Percentiles rank a stretch among this genome's conserved stretches.
These are phyloP conservation scores for Hypoxylon sp. DNA, from an alignment of 2,329 filamentous ascomycete genomes.

Conservation along the genomic window DNA sequence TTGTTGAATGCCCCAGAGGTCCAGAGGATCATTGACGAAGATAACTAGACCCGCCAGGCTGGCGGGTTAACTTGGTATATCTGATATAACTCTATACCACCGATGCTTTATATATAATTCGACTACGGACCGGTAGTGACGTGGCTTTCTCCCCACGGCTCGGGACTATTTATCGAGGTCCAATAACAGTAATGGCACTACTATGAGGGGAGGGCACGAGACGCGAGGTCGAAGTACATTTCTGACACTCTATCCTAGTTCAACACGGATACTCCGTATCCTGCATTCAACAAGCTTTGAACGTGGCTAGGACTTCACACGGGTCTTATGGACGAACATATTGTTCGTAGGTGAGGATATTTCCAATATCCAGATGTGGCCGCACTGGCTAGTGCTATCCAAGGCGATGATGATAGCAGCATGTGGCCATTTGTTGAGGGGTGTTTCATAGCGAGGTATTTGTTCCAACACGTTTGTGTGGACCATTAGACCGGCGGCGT, in stretches of 20 bases:
- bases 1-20: constrained; percentile 73
- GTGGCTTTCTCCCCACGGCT: background rate
- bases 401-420: background rate
- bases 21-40: constrained; percentile 56
- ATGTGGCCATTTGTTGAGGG: background rate
- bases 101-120: background rate
- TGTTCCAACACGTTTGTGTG: background rate
- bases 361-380: background rate
- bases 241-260: constrained; percentile 1
- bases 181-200: constrained; percentile 1
- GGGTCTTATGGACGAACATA: background rate
- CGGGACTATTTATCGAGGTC: background rate
- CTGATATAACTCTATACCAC: background rate
- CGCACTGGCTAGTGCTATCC: background rate
- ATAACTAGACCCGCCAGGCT: constrained; percentile 35
- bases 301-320: background rate
- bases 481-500: background rate
- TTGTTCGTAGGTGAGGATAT: background rate
- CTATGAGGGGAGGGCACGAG: background rate
- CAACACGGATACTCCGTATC: background rate
- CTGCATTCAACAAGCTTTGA: background rate
- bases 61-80: background rate
- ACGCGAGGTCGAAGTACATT: background rate
- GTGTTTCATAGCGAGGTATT: background rate
- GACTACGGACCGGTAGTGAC: background rate